phyloP scores from a whole-genome alignment of 257 asterid genomes.

The Galeopsis tetrahit region DNA sequence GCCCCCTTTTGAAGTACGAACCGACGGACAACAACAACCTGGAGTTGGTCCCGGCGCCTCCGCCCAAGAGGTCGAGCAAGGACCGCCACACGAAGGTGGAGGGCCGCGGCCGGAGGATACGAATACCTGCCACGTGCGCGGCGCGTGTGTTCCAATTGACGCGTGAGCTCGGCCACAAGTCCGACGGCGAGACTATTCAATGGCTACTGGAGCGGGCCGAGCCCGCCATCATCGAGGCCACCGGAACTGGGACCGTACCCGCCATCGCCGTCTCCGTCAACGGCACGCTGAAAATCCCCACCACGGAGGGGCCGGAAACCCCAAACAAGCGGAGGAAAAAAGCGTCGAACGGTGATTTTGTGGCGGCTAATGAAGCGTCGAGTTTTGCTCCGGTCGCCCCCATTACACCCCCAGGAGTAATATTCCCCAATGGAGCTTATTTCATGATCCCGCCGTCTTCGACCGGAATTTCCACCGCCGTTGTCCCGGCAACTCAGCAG shows the following conservation, averaged over 20 bases:
- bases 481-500: constrained; percentile 52
- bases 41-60: constrained; percentile 24
- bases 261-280: constrained; percentile 86
- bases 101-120: constrained; percentile 85
- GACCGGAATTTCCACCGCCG: constrained; percentile 20
- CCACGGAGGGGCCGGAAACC: constrained; percentile 42
- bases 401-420: constrained; percentile 62
- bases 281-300: constrained; percentile 73
- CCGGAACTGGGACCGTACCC: constrained; percentile 79
- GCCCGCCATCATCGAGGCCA: constrained; percentile 79
- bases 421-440: constrained; percentile 63
- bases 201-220: constrained; percentile 87
- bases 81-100: constrained; percentile 92
- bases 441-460: constrained; percentile 65
- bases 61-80: constrained; percentile 61
- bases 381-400: constrained; percentile 72
- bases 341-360: constrained; percentile 56
- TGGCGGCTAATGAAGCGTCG: constrained; percentile 51
- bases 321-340: constrained; percentile 52
- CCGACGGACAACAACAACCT: constrained; percentile 43
- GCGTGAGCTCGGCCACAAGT: constrained; percentile 71
- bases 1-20: constrained; percentile 51
- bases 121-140: constrained; percentile 82
- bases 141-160: constrained; percentile 82
- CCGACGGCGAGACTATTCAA: constrained; percentile 84